A percentile compares a stretch with the other conserved stretches of the same genome.
These are phyloP conservation scores for Trichoderma harzianum DNA, from an alignment of 2,329 filamentous ascomycete genomes.

Conservation along the genomic window DNA sequence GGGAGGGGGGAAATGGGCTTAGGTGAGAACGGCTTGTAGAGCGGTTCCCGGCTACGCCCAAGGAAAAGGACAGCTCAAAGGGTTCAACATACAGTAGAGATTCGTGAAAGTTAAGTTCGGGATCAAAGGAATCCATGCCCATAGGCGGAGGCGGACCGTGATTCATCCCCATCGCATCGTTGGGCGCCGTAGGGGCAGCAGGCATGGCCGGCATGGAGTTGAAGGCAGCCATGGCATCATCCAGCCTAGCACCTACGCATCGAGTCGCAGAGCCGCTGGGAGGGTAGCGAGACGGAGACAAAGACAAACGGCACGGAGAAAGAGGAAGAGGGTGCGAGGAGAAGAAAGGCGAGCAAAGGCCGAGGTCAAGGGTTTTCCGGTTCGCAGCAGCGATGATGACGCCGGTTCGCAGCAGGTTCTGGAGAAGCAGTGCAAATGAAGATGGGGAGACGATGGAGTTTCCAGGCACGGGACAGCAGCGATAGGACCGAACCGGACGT, in stretches of 20 bases:
- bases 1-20: background rate
- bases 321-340: background rate
- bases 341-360: background rate
- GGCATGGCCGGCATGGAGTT: conserved; percentile 53
- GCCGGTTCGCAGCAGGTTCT: background rate
- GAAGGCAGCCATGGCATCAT: conserved; percentile 57
- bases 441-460: conserved; percentile 13
- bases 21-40: background rate
- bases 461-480: conserved; percentile 10
- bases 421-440: background rate
- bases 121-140: conserved; percentile 50
- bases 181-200: conserved; percentile 37
- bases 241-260: conserved; percentile 31
- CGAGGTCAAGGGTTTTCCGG: background rate
- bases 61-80: background rate
- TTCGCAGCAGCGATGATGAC: background rate
- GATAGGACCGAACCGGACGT: conserved; percentile 16
- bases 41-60: background rate
- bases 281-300: background rate
- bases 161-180: conserved; percentile 47
- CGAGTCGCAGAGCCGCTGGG: conserved; percentile 8
- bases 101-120: conserved; percentile 54
- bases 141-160: conserved; percentile 37
- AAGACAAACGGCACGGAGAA: background rate
- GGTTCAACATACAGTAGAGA: conserved; percentile 50